Base-by-base conservation (phyloP, 805 yeast genomes). In the Starmerella powellii region DNA sequence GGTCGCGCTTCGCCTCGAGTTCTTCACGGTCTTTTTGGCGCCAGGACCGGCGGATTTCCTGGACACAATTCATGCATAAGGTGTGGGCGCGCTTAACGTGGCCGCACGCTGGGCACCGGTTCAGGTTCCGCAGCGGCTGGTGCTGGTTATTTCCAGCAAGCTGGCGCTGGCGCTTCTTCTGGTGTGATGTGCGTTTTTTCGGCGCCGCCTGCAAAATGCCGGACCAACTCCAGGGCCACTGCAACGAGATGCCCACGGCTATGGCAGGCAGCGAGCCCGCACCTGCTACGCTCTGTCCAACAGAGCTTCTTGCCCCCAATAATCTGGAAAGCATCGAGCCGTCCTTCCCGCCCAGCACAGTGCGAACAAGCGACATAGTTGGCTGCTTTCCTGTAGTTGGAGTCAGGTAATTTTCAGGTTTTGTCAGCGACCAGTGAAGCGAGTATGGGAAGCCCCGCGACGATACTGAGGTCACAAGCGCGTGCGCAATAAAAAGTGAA, bases 101-200 rank as follows among this genome's bases (percentile, higher is more conserved):
- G 34, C 98, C 98, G 65, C 98, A 88, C 0, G 95, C 80, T 2
- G 97, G 96, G 60, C 98, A 88, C 60, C 94, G 74, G 48, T 80
- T 84, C 56, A 91, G 67, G 58, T 83, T 79, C 42, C 77, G 73
- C 50, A 82, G 69, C 38, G 78, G 77, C 59, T 82, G 76, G 51
- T 83, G 66, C 53, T 86, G 91, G 60, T 85, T 88, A 44, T 75
- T 71, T 10, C 83, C 93, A 3, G 85, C 86, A 51, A 83, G 74
- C 52, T 80, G 75, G 64, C 87, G 76, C 59, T 74, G 79, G 62
- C 96, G 78, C 56, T 83, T 81, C 62, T 84, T 82, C 65, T 75
- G 75, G 60, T 85, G 84, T 6, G 97, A 85, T 2, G 76, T 76
- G 62, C 86, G 87, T 74, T 87, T 86, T 69, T 91, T 91, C 42